phyloP scores from a whole-genome alignment of 768 basidiomycete genomes.

The Neoboletus magnificus region DNA sequence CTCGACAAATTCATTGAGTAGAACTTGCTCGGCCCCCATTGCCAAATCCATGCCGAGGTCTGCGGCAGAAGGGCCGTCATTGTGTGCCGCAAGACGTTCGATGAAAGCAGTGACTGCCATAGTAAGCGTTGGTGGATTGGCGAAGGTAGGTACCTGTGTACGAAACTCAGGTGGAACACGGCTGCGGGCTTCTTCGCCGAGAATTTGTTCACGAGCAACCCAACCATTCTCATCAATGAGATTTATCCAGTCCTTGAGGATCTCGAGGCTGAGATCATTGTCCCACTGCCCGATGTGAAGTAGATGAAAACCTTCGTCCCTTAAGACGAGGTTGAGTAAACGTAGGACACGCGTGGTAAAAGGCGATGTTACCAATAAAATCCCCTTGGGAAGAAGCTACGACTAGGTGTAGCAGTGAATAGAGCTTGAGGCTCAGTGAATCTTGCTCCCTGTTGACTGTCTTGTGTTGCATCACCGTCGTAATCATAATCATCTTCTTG shows the following conservation, averaged over 20 bases:
- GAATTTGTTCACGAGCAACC: conserved; percentile 95
- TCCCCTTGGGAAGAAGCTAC: conserved; percentile 95
- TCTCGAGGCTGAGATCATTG: conserved; percentile 86
- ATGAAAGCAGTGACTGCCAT: conserved; percentile 95
- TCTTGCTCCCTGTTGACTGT: conserved; percentile 49
- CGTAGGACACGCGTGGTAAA: neutral
- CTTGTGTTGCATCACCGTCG: conserved; percentile 37
- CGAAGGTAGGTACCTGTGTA: conserved; percentile 90
- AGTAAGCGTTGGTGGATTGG: conserved; percentile 91
- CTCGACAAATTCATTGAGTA: conserved; percentile 34
- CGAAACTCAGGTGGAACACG: conserved; percentile 90
- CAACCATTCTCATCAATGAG: conserved; percentile 93
- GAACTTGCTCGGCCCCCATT: conserved; percentile 51
- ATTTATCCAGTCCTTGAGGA: conserved; percentile 84
- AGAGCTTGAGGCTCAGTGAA: conserved; percentile 74
- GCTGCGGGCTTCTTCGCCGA: conserved; percentile 95
- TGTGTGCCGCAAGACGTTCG: conserved; percentile 53
- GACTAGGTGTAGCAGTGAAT: conserved; percentile 89
- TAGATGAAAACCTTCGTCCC: conserved; percentile 98
- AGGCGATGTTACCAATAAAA: conserved; percentile 82
- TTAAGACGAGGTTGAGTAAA: conserved; percentile 27
- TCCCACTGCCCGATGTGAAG: conserved; percentile 92
- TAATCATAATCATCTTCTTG: conserved; percentile 50
- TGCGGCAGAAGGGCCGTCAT: conserved; percentile 47
- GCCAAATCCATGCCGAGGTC: conserved; percentile 66